Conservation (phyloP, 2,329 filamentous ascomycete genomes). For the Emericellopsis atlantica region DNA sequence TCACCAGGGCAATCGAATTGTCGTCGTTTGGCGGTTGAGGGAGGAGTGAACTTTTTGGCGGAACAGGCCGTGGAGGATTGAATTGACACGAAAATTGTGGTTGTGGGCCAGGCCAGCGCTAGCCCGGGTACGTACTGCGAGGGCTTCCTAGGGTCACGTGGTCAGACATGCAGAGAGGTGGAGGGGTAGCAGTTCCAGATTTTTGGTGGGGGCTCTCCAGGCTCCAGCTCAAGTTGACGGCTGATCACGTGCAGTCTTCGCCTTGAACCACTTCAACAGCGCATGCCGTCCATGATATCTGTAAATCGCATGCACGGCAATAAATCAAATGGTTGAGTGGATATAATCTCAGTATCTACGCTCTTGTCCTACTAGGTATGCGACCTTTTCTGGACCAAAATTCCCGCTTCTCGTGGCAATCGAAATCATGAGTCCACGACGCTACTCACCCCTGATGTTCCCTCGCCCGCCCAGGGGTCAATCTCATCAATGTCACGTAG, state of each 20-base stretch:
- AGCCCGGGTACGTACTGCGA: slow-evolving; percentile 19
- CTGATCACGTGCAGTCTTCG: slow-evolving; percentile 6
- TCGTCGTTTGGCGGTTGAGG: slow-evolving; percentile 18
- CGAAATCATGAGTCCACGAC: background rate
- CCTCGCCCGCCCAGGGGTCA: background rate
- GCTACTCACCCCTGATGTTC: background rate
- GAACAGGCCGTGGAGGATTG: slow-evolving; percentile 15
- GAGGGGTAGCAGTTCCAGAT: too few relatives aligned
- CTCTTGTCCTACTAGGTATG: too few relatives aligned
- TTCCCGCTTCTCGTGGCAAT: too few relatives aligned
- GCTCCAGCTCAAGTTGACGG: too few relatives aligned
- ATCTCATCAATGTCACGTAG: background rate
- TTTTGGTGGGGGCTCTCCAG: too few relatives aligned
- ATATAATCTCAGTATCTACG: too few relatives aligned
- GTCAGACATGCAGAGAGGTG: background rate
- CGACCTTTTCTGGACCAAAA: too few relatives aligned
- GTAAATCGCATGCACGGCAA: background rate
- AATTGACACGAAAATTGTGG: slow-evolving; percentile 23
- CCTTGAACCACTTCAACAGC: background rate
- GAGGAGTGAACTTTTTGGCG: slow-evolving; percentile 23
- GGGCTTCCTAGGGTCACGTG: slow-evolving; percentile 8
- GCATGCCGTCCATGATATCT: background rate
- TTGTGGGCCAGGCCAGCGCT: slow-evolving; percentile 23
- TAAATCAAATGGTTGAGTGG: too few relatives aligned
- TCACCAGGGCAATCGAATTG: slow-evolving; percentile 37